Base-by-base conservation (phyloP, 352 stramenopile species). In the Phytophthora nicotianae region DNA sequence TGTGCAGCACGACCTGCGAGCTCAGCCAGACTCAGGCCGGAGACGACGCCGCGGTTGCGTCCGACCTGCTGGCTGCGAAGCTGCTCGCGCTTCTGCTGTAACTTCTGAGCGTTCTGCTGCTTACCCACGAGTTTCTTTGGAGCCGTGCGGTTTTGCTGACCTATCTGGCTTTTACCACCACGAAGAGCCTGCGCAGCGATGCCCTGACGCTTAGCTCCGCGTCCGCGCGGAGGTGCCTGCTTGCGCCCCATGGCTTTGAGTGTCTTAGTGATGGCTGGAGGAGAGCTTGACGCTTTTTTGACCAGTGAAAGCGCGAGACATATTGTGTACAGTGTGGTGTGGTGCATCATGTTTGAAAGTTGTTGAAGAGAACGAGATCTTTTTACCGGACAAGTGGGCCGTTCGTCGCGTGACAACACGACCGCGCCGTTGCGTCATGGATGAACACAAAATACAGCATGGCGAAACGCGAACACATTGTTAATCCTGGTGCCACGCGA, bases 61-160 rank as follows among this genome's bases (percentile, higher is more conserved):
- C 60, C 59, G 13, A 88, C 59, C 55, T 87, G 69, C 47, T 77
- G 71, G 55, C 69, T 74, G 26, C 78, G 77, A 40, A 91, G 75
- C 63, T 89, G 75, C 35, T 91, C 72, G 60, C 82, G 82, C 62
- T 91, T 89, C 32, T 87, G 68, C 35, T 75, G 70, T 29, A 91
- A 61, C 10, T 81, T 79, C 27, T 81, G 70, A 45, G 54, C 63
- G 35, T 57, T 79, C 54, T 79, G 71, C 58, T 83, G 62, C 72
- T 88, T 89, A 14, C 68, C 64, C 54, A 68, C 74, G 9, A 75
- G 71, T 17, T 70, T 77, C 43, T 72, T 74, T n/a, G 55, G 52
- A 19, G 33, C 19, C 41, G 61, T 46, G 21, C 62, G 57, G 37
- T 66, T 70, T 32, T 68, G 58, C 51, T 70, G 62, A 1, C 59